These are phyloP conservation scores for Hericium rajendrae DNA, from an alignment of 768 basidiomycete species.

Conservation along the genomic window DNA sequence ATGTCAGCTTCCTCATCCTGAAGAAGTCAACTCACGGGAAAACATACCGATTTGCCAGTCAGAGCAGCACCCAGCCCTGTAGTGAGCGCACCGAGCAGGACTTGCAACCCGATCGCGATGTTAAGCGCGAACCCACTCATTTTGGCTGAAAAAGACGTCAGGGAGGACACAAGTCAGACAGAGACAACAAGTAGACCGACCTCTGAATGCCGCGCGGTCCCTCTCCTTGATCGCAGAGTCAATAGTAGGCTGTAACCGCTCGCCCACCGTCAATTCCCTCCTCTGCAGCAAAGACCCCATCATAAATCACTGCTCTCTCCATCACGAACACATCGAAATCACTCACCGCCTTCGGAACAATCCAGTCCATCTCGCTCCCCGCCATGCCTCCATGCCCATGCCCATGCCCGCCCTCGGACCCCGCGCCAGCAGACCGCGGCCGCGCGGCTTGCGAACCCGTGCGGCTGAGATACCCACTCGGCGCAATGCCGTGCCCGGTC, in stretches of 20 bases:
- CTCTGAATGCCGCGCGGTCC: background rate
- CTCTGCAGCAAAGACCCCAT: background rate
- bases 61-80: slow-evolving; percentile 19
- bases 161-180: background rate
- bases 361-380: background rate
- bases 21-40: background rate
- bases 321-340: background rate
- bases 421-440: background rate
- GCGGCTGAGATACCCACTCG: too few species aligned
- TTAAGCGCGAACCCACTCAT: slow-evolving; percentile 13
- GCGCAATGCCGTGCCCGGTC: too few species aligned
- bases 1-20: too few species aligned
- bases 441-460: background rate
- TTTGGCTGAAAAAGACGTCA: slow-evolving; percentile 3
- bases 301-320: background rate
- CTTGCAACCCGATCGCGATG: slow-evolving; percentile 19
- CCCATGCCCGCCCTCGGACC: background rate
- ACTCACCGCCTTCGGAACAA: background rate
- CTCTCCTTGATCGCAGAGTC: background rate
- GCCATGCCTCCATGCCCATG: background rate
- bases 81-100: slow-evolving; percentile 20
- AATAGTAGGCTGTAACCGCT: slow-evolving; percentile 3
- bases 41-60: slow-evolving; percentile 12
- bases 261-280: background rate
- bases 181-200: background rate